A percentile compares a stretch with the other conserved stretches of the same genome.
phyloP scores from a whole-genome alignment of 768 basidiomycete species.

The Leccinellum albellum region DNA sequence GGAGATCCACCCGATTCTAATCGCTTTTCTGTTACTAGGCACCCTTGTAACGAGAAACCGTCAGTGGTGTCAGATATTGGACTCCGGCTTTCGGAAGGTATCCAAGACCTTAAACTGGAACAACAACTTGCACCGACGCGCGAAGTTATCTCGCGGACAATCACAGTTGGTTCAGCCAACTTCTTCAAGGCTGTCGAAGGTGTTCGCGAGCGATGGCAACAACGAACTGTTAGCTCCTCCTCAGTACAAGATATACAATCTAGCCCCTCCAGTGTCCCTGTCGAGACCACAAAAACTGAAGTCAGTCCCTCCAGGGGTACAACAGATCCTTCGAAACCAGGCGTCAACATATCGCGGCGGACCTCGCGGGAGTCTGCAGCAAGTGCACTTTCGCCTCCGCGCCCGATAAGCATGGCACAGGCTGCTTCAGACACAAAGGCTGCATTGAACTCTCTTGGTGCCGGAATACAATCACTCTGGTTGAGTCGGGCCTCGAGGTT shows the following conservation, averaged over 20 bases:
- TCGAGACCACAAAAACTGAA: constrained; percentile 32
- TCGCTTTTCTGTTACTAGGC: constrained; percentile 42
- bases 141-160: constrained; percentile 79
- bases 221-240: constrained; percentile 31
- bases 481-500: constrained; percentile 38
- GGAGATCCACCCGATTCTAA: not conserved
- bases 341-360: constrained; percentile 14
- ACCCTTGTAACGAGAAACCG: constrained; percentile 90
- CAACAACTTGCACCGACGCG: constrained; percentile 92
- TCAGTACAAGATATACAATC: constrained; percentile 22
- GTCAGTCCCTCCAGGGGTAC: constrained; percentile 10
- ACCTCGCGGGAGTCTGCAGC: constrained; percentile 27
- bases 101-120: constrained; percentile 90
- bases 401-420: constrained; percentile 28
- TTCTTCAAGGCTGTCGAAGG: constrained; percentile 91
- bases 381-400: constrained; percentile 9
- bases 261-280: constrained; percentile 18
- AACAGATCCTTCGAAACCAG: constrained; percentile 14
- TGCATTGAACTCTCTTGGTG: constrained; percentile 39
- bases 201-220: constrained; percentile 70
- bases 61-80: constrained; percentile 90
- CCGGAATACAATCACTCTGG: constrained; percentile 48
- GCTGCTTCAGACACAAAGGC: constrained; percentile 34
- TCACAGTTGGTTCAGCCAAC: constrained; percentile 69
- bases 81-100: constrained; percentile 85